Base-by-base conservation (phyloP, 2,329 filamentous ascomycete genomes). In the Madurella fahalii region DNA sequence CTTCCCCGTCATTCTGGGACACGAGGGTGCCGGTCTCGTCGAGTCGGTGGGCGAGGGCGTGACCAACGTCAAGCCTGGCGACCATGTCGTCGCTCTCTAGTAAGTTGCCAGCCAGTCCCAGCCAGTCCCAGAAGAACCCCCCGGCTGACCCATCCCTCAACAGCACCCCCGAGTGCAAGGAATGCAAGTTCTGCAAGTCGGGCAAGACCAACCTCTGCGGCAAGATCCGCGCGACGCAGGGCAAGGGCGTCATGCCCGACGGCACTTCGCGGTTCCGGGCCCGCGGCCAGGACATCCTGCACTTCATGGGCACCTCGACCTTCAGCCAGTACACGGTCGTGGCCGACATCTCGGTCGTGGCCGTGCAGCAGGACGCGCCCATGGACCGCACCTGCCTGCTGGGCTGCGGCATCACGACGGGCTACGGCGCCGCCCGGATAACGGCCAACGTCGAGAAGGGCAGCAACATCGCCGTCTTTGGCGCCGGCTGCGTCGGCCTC, bases 151-250 rank as follows among this genome's bases (percentile, higher is more conserved):
- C 17, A 16, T 42, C 18, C 30, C 39, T 41, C 40, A 55, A 55
- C 68, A 95, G 91, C 80, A 97, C 92, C 45, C 94, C 94, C 62
- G 93, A 97, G 78, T 97, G 94, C 79, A 81, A 84, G 64, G 93
- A 97, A 74, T 99, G 94, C 85, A 97, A 97, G 80, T 97, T 97
- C 83, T 99, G 94, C 87, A 94, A 90, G 75, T 97, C 93, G 41
- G 94, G 93, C 77, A 99, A 99, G 86, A 97, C 93, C 68, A 97
- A 97, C 77, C 87, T 97, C 56, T 97, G 93, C 77, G 94, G 94
- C 73, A 97, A 97, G 84, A 99, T 99, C 74, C 87, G 94, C 67
- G 90, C 90, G 44, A 97, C 94, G 43, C 94, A 99, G 77, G 94
- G 94, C 67, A 88, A 86, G 74, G 94, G 94, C 69, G 84, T 96